phyloP scores from a whole-genome alignment of 208 protist genomes.

The Crithidia bombi region DNA sequence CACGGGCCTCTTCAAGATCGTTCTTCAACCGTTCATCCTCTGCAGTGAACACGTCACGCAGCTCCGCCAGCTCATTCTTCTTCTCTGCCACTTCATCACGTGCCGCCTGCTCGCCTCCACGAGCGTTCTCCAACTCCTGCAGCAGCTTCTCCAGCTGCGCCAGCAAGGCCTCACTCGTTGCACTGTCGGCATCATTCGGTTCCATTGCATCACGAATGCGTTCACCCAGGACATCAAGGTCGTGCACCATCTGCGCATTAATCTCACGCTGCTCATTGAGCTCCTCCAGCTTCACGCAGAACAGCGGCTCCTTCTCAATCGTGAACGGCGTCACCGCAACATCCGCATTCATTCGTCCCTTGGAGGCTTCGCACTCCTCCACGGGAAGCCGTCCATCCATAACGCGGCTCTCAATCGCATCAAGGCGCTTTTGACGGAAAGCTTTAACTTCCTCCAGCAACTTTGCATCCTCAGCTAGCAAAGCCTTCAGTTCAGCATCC shows the following conservation, averaged over 20 bases:
- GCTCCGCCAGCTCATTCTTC: slow-evolving; percentile 21
- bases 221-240: slow-evolving; percentile 26
- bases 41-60: slow-evolving; percentile 23
- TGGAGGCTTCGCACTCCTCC: background rate
- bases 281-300: slow-evolving; percentile 43
- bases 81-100: slow-evolving; percentile 11
- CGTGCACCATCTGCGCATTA: slow-evolving; percentile 23
- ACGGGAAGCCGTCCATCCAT: slow-evolving; percentile 7
- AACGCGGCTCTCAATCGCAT: slow-evolving; percentile 23
- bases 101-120: slow-evolving; percentile 17
- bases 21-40: slow-evolving; percentile 33
- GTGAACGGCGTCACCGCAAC: slow-evolving; percentile 1
- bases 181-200: background rate
- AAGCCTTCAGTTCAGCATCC: background rate
- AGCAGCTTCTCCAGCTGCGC: slow-evolving; percentile 46
- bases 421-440: slow-evolving; percentile 38
- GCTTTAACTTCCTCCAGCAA: slow-evolving; percentile 33
- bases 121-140: slow-evolving; percentile 28
- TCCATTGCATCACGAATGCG: slow-evolving; percentile 35
- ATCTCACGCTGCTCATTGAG: slow-evolving; percentile 33
- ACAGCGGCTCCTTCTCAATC: slow-evolving; percentile 34
- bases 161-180: slow-evolving; percentile 27
- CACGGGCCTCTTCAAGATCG: slow-evolving; percentile 33
- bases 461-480: background rate
- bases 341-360: background rate